phyloP scores from a whole-genome alignment of 2,329 filamentous ascomycete genomes.

The Fusarium protoensiforme region DNA sequence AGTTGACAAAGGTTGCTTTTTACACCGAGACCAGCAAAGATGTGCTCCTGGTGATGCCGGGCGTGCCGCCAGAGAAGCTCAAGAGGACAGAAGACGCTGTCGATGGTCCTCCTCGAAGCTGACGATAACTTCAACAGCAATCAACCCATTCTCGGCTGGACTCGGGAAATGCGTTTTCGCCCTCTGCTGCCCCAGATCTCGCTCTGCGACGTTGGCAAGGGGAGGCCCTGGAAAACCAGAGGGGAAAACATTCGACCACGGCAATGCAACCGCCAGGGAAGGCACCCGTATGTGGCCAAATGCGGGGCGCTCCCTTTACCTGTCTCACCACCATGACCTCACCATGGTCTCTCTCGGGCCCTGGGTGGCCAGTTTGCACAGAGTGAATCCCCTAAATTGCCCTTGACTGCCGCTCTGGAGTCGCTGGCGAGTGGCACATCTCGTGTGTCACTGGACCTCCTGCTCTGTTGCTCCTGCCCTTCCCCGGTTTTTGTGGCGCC shows the following conservation, averaged over 20 bases:
- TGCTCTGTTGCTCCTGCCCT: background rate
- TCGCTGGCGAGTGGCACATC: conserved; percentile 4
- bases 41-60: background rate
- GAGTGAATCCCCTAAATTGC: conserved; percentile 5
- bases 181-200: conserved; percentile 16
- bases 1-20: conserved; percentile 5
- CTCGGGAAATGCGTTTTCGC: conserved; percentile 20
- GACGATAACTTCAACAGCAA: background rate
- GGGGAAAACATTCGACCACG: conserved; percentile 33
- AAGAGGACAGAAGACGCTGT: background rate
- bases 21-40: conserved; percentile 6
- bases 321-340: conserved; percentile 42
- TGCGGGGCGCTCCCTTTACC: conserved; percentile 17
- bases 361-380: conserved; percentile 13
- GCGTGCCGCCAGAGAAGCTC: conserved; percentile 2
- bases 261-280: conserved; percentile 19
- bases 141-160: conserved; percentile 31
- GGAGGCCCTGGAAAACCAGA: background rate
- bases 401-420: background rate
- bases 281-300: conserved; percentile 16
- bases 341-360: conserved; percentile 26
- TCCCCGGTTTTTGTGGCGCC: conserved; percentile 29
- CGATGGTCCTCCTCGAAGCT: background rate
- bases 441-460: background rate
- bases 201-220: background rate